Conservation (phyloP, 225 moss, liverwort and hornwort species). For the Marchantia paleacea region DNA sequence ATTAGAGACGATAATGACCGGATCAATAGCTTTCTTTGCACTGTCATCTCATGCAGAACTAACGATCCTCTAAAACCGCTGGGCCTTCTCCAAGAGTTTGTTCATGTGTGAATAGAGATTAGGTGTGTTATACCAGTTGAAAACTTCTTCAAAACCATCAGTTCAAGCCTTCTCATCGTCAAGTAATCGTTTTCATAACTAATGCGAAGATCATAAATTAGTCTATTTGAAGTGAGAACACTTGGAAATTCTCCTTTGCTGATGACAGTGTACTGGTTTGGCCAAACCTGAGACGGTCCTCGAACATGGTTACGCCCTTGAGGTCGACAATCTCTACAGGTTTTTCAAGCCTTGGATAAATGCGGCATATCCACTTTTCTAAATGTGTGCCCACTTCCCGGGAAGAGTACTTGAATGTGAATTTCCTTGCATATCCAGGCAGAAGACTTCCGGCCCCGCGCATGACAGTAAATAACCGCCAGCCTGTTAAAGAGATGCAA, state of each 20-base stretch:
- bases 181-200: neutral
- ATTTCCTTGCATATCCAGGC: slow-evolving; percentile 51
- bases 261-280: neutral
- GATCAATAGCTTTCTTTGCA: neutral
- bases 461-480: slow-evolving; percentile 57
- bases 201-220: too few species aligned
- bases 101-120: neutral
- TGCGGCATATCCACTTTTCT: slow-evolving; percentile 61
- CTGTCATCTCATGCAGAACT: neutral
- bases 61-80: neutral
- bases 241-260: too few species aligned
- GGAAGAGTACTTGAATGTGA: slow-evolving; percentile 59
- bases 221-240: too few species aligned
- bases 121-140: neutral
- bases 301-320: slow-evolving; percentile 59
- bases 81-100: neutral
- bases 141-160: neutral
- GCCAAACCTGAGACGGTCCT: slow-evolving; percentile 27
- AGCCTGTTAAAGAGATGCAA: slow-evolving; percentile 24
- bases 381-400: slow-evolving; percentile 53
- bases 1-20: neutral
- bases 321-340: slow-evolving; percentile 52
- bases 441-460: slow-evolving; percentile 65
- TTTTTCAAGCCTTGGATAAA: slow-evolving; percentile 49
- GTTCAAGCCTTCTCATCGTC: neutral